phyloP scores from a whole-genome alignment of 495 filamentous ascomycete genomes.

The Penicillium canescens region DNA sequence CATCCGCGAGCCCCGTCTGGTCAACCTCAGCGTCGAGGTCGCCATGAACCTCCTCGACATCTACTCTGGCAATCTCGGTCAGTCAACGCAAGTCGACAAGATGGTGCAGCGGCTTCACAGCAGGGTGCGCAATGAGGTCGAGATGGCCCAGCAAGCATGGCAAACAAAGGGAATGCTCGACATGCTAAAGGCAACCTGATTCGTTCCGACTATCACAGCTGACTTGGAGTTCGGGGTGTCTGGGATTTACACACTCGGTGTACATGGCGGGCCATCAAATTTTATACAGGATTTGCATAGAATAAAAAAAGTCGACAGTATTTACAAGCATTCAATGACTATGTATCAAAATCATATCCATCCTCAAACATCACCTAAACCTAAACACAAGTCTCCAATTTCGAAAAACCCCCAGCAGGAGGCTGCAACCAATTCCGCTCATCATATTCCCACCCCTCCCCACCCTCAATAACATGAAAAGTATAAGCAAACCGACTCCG shows the following conservation, averaged over 20 bases:
- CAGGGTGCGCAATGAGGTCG: constrained; percentile 73
- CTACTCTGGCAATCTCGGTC: constrained; percentile 78
- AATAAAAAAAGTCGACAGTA: constrained; percentile 30
- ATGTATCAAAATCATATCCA: constrained; percentile 1
- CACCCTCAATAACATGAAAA: constrained; percentile 93
- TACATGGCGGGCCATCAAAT: constrained; percentile 32
- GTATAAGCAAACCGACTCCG: constrained; percentile 95
- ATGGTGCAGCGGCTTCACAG: constrained; percentile 63
- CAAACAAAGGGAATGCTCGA: constrained; percentile 83
- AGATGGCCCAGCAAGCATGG: constrained; percentile 75
- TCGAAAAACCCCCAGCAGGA: constrained; percentile 72
- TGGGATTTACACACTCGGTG: constrained; percentile 24
- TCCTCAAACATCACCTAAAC: not conserved
- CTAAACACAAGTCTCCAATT: constrained; percentile 31
- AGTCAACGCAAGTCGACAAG: constrained; percentile 69
- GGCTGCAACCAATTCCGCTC: constrained; percentile 91
- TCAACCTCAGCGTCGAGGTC: constrained; percentile 75
- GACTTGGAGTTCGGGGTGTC: constrained; percentile 30
- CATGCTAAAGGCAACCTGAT: constrained; percentile 55
- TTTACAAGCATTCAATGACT: constrained; percentile 9
- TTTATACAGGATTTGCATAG: constrained; percentile 35
- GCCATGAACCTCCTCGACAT: constrained; percentile 79
- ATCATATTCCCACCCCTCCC: constrained; percentile 72
- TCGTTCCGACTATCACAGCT: constrained; percentile 7
- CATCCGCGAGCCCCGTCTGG: constrained; percentile 76